Base-by-base conservation (phyloP, 352 stramenopile species). In the Globisporangium camurandrum region DNA sequence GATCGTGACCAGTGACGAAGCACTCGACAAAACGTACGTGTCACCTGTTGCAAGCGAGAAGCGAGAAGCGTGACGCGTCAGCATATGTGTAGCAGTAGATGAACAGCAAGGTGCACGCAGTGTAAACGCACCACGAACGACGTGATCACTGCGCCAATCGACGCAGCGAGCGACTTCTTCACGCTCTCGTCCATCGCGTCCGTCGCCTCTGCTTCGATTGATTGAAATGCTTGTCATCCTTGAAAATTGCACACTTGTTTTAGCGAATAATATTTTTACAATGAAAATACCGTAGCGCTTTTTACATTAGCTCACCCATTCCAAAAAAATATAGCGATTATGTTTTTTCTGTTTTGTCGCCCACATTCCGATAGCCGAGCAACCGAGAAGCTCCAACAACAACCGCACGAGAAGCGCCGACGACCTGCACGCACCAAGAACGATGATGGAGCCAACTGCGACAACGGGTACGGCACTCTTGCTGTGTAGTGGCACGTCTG, bases 1-100 rank as follows among this genome's bases (percentile, higher is more conserved):
- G 33, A 12, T 39, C 14, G 33, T 3, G 33, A 19, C 12, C 14
- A 26, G 31, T 10, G 11, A 19, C 6, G 4, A 30, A n/a, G n/a
- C n/a, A n/a, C n/a, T n/a, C n/a, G n/a, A n/a, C n/a, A n/a, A n/a
- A 31, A 69, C 73, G 39, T 80, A 88, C 75, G 80, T 4, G 80
- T 86, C 38, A 88, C 65, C 78, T 90, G 53, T 6, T 14, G 36
- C 17, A 16, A 39, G 33, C 33, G 33, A 39, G 33, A n/a, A 14
- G 4, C 17, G 4, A 44, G 8, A 38, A 27, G 30, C 54, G 11
- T 57, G 17, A 41, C 12, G n/a, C 19, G 38, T 27, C 9, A 27
- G 20, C 12, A 46, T 5, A 44, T 24, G 28, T 16, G 51, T 6
- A 57, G 9, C 10, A 12, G 42, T 16, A 54, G 19, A 40, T 0